These are phyloP conservation scores for Isabelozyma rhagii DNA, from an alignment of 805 yeast species.

Conservation along the genomic window DNA sequence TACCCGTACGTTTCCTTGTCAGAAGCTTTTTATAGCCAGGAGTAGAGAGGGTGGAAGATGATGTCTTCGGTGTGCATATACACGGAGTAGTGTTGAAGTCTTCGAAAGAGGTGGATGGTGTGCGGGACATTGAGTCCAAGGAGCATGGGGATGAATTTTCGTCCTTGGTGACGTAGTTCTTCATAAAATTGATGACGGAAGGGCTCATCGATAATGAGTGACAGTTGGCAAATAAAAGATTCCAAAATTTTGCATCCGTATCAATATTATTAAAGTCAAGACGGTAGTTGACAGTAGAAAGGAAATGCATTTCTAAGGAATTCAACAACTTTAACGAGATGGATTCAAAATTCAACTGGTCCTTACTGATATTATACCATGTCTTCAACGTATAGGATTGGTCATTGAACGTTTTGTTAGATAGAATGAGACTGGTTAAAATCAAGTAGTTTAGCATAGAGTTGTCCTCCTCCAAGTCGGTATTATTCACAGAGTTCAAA, in stretches of 20 bases:
- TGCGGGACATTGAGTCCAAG: neutral
- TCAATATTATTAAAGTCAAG: constrained; percentile 20
- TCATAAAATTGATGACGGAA: constrained; percentile 6
- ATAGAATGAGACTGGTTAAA: constrained; percentile 21
- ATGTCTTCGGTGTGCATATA: neutral
- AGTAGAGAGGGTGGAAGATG: neutral
- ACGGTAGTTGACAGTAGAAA: constrained; percentile 22
- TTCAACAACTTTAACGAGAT: constrained; percentile 22
- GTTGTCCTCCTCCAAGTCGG: constrained; percentile 7
- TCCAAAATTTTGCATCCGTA: constrained; percentile 22
- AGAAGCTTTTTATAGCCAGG: neutral
- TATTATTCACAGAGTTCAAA: constrained; percentile 2
- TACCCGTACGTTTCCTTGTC: neutral
- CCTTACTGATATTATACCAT: constrained; percentile 33
- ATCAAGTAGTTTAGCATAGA: constrained; percentile 19
- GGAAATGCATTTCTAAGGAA: constrained; percentile 24
- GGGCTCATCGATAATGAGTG: constrained; percentile 6
- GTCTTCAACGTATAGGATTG: constrained; percentile 50
- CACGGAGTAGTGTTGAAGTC: neutral
- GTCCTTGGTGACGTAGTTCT: constrained; percentile 1
- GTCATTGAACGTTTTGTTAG: constrained; percentile 47
- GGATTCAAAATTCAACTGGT: constrained; percentile 4
- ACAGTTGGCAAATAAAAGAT: constrained; percentile 4
- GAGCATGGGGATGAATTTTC: neutral
- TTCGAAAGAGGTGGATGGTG: neutral